These are phyloP conservation scores for Syncephalastrum racemosum DNA, from an alignment of 371 early-diverging fungal species.

Conservation along the genomic window DNA sequence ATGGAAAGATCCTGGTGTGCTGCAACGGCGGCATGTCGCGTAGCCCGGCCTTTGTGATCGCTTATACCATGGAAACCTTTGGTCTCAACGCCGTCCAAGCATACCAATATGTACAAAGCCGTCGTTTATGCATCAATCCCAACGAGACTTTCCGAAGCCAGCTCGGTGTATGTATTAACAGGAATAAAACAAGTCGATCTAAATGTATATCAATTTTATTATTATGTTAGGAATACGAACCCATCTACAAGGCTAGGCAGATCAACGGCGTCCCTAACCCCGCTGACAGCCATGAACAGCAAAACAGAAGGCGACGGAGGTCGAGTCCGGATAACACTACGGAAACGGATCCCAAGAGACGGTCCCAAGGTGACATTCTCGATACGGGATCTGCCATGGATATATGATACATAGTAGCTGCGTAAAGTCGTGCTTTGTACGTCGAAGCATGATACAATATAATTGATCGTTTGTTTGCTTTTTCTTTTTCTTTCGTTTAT, in stretches of 20 bases:
- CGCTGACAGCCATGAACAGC: slow-evolving; percentile 42
- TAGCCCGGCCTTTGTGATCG: slow-evolving; percentile 85
- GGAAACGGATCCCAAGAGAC: not conserved
- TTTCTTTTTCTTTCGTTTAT: not conserved
- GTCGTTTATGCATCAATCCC: slow-evolving; percentile 84
- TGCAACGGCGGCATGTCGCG: slow-evolving; percentile 88
- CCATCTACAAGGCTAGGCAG: slow-evolving; percentile 69
- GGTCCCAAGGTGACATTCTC: slow-evolving; percentile 16
- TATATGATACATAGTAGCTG: not conserved
- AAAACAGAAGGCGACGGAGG: slow-evolving; percentile 52
- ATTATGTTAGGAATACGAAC: slow-evolving; percentile 69
- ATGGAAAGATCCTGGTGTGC: slow-evolving; percentile 75
- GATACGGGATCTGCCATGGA: slow-evolving; percentile 3
- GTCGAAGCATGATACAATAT: too few relatives aligned
- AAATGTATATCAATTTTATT: slow-evolving; percentile 1
- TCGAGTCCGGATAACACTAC: slow-evolving; percentile 47
- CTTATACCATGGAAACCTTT: slow-evolving; percentile 81
- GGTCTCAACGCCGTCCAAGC: slow-evolving; percentile 68
- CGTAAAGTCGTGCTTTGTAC: not conserved
- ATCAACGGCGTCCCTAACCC: slow-evolving; percentile 31
- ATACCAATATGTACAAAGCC: slow-evolving; percentile 79
- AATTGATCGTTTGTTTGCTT: too few relatives aligned
- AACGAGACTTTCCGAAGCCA: slow-evolving; percentile 81
- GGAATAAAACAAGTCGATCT: not conserved
- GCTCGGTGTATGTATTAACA: slow-evolving; percentile 58